Evolutionary conservation across 805 yeast genomes (phyloP), one percentile per base, ranked within the genome.

Genomic region (Ogataea trehalophila): DNA sequence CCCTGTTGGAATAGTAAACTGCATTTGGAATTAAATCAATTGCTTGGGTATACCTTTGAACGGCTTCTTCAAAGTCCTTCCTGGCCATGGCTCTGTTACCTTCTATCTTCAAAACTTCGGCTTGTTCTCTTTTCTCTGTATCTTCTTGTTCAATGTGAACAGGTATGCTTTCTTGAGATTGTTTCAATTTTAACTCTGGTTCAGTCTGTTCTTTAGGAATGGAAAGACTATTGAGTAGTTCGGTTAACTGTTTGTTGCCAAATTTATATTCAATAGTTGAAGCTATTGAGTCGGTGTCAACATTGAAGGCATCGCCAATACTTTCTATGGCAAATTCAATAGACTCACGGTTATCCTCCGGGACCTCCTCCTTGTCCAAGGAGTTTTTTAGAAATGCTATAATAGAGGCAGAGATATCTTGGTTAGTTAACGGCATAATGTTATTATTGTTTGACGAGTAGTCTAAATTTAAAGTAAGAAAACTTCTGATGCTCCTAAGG

Each of bases 301-400:
- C 71, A 23, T 76, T 83, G 56, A 85, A 92, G 11, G 95, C 89
- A 59, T 91, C 98, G 22, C 87, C 80, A 48, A 94, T 80, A 72
- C 97, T 89, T 62, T 89, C 96, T 55, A 90, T 77, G 51, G 98
- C 98, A 44, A 92, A 95, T 55, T 90, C 97, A 57, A 92, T 74
- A 9, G 97, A 88, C 57, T 94, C 98, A 47, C 76, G 75, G 62
- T 83, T 87, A 54, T 92, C 98, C 52, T 82, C 86, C 35, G 84
- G 69, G 41, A 91, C 78, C 39, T 77, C 77, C 39, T 87, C 86
- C 52, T 76, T 75, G 41, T 75, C 62, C 17, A 85, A 77, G 11
- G 87, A 69, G 16, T 71, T 59, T 57, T 79, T 75, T 57, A 94
- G 75, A 65, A 83, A 92, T 51, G 81, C 79, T 40, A 89, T 82